Evolutionary conservation across 2,329 filamentous ascomycete genomes (phyloP), one percentile per base, ranked within the genome.

Genomic region (Penicillium nordicum): DNA sequence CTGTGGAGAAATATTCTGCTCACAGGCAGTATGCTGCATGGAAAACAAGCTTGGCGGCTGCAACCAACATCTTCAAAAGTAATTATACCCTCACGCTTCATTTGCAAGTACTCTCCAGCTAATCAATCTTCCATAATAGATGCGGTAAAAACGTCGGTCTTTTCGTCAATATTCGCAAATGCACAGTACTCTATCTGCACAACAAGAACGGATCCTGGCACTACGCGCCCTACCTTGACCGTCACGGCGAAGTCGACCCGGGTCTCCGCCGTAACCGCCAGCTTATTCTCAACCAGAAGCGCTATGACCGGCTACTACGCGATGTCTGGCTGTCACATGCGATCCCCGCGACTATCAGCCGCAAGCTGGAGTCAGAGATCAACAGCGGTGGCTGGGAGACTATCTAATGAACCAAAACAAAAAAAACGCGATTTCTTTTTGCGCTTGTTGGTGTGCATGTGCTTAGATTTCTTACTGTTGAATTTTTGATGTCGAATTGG

Each of bases 371-470:
- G 78, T 88, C 90, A 14, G 94, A 99, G 73, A 91, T 97, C 43
- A 99, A 99, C 71, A 97, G 91, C 67, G 94, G 94, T 0, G 94
- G 94, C 0, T 99, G 94, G 94, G 94, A 99, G 78, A 97, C 72
- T 55, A 72, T 77, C 21, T 77, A 66, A 69, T 58, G 58, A 60
- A 44, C n/a, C 23, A 38, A 12, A 53, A 44, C n/a, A 27, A 38
- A 12, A 53, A 53, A 55, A 61, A 58, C 57, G 47, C 21, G 25
- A 11, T 23, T 40, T 21, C 23, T 16, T 41, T 42, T 40, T 47
- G 49, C 40, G 18, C 11, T 40, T 34, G 21, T 25, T 53, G n/a
- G 25, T 50, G 21, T 30, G 12, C 10, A 11, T 49, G 40, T 23
- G 23, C 12, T 32, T 60, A 60, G 54, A 58, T 40, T 30, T 21